Conservation (phyloP, 1,139 yeast genomes). For the Wickerhamomyces sp. region DNA sequence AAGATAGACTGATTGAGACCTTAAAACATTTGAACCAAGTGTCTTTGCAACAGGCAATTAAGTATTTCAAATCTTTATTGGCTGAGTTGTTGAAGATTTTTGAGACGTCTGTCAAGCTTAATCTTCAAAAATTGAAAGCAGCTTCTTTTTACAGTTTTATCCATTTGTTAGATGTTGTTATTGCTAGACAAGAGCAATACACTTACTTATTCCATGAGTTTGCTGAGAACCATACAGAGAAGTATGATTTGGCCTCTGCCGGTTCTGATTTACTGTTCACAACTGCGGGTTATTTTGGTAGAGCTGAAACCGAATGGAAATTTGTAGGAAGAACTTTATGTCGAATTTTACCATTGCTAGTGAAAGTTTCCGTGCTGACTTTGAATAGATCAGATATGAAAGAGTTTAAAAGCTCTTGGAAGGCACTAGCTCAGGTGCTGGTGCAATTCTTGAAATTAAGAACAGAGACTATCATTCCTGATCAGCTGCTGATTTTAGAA, state of each 20-base stretch:
- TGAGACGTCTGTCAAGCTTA: conserved; percentile 21
- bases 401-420: conserved; percentile 31
- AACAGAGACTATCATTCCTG: conserved; percentile 46
- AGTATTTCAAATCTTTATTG: conserved; percentile 50
- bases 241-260: conserved; percentile 36
- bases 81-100: conserved; percentile 40
- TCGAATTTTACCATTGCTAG: conserved; percentile 49
- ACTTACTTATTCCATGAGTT: conserved; percentile 51
- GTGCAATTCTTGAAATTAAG: conserved; percentile 45
- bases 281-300: conserved; percentile 43
- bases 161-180: conserved; percentile 56
- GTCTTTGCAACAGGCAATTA: conserved; percentile 40
- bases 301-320: conserved; percentile 56
- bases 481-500: conserved; percentile 57
- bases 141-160: conserved; percentile 51
- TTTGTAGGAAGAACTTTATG: conserved; percentile 61
- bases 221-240: conserved; percentile 21
- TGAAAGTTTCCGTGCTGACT: conserved; percentile 35
- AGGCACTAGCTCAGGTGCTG: conserved; percentile 37
- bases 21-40: conserved; percentile 44
- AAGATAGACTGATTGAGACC: conserved; percentile 31
- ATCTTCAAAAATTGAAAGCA: conserved; percentile 21
- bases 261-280: conserved; percentile 48
- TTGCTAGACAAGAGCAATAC: conserved; percentile 65
- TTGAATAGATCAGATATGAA: conserved; percentile 25